Base-by-base conservation (phyloP, 805 yeast genomes). In the Debaryomyces prosopidis region DNA sequence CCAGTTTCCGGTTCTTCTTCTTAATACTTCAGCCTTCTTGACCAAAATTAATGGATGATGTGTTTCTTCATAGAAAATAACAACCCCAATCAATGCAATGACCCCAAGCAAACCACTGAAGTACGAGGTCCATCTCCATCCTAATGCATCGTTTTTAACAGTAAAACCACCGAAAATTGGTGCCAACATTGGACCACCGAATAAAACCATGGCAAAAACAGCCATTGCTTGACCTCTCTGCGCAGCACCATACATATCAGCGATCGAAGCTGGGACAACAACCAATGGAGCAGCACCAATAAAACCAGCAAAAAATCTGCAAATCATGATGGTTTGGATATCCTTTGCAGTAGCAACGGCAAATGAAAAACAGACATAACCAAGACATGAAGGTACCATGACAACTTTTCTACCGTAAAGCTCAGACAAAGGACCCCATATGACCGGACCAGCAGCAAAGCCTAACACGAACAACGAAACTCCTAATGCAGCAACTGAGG, bases 381-480 rank as follows among this genome's bases (percentile, higher is more conserved):
- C 40, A 69, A 48, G 9, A 71, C 71, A 26, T 71, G 76, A n/a
- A 57, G 81, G 50, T 2, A 85, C 51, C 44, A 87, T 56, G 12
- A 87, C 82, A 14, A 76, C 64, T 61, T 79, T 79, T 64, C 96
- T 79, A 44, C 95, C 94, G 53, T 75, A 84, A 31, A 85, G 57
- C 62, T 87, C 96, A n/a, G 92, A 84, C 31, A 87, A 62, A 4
- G 96, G 96, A 19, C 84, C 96, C 88, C 91, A 89, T 19, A 87
- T 57, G 38, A 89, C 71, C 3, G 97, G 96, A 12, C 96, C 96
- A 0, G 87, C 77, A 1, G 96, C 96, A 63, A 89, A 89, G 11
- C 96, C 97, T 20, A 87, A 62, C 15, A 89, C 96, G 55, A 14
- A 82, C 78, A 89, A 30, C 87, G 96, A 81, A 11, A 87, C 75